Evolutionary conservation across 225 moss, liverwort and hornwort species (phyloP).

Genomic region (Climacium dendroides): DNA sequence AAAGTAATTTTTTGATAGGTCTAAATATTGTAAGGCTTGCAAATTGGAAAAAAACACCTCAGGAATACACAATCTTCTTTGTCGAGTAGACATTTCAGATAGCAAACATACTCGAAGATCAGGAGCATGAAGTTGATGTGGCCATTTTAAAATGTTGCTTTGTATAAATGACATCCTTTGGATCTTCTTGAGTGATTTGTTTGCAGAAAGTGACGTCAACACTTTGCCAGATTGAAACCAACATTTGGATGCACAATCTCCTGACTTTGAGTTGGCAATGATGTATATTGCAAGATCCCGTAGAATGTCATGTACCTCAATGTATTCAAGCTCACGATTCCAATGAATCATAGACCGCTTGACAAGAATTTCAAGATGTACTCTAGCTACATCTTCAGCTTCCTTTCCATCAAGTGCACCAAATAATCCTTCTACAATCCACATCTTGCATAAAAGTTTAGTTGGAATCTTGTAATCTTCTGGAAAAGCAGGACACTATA

Average conservation of each 20-base stretch:
- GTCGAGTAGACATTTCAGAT: background rate
- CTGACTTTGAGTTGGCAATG: background rate
- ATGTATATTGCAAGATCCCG: background rate
- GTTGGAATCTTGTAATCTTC: background rate
- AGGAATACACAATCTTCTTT: background rate
- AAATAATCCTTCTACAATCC: background rate
- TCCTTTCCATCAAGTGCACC: background rate
- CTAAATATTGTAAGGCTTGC: background rate
- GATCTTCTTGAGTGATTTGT: too few relatives aligned
- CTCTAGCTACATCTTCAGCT: accelerated
- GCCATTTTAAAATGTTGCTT: background rate
- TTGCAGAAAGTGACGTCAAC: too few relatives aligned
- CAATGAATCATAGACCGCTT: background rate
- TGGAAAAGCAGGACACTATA: background rate
- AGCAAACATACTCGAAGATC: background rate
- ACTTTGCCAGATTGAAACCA: too few relatives aligned
- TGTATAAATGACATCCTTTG: too few relatives aligned
- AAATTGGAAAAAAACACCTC: too few relatives aligned
- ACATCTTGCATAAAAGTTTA: background rate
- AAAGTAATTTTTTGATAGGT: background rate
- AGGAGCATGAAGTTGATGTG: background rate
- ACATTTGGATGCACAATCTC: background rate
- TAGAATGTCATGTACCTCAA: background rate
- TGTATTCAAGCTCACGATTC: background rate
- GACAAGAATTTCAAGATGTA: background rate